A percentile compares a stretch with the other conserved stretches of the same genome.
These are phyloP conservation scores for Stephania japonica DNA, from an alignment of 164 flowering plant species.

Conservation along the genomic window DNA sequence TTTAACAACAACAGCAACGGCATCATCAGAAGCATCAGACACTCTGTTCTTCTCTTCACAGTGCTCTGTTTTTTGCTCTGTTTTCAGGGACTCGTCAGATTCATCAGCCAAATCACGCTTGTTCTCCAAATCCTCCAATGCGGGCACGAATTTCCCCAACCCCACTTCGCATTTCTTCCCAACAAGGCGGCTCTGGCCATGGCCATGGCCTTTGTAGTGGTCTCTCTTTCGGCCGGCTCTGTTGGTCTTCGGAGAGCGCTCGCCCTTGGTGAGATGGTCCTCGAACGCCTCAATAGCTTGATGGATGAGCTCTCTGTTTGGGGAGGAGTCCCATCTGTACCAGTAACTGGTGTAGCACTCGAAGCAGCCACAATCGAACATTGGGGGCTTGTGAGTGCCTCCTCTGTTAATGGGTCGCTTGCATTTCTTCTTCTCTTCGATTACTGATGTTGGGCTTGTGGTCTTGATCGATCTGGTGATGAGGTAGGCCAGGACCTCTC, in stretches of 20 bases:
- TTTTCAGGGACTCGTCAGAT: not conserved
- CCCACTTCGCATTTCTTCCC: too few relatives aligned
- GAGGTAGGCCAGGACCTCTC: constrained; percentile 66
- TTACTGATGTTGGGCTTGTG: constrained; percentile 9
- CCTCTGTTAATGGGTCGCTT: constrained; percentile 16
- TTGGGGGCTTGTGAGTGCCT: constrained; percentile 23
- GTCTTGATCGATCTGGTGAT: constrained; percentile 52
- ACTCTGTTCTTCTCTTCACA: too few relatives aligned
- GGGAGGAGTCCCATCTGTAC: constrained; percentile 76
- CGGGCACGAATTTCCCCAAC: not conserved
- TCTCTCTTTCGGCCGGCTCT: constrained; percentile 27
- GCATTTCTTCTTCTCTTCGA: constrained; percentile 28
- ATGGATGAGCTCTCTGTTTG: constrained; percentile 67
- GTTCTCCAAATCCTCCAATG: not conserved
- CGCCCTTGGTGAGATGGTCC: constrained; percentile 40
- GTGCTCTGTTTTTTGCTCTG: constrained; percentile 5
- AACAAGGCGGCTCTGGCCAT: too few relatives aligned
- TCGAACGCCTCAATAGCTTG: constrained; percentile 77
- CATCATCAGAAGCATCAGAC: too few relatives aligned
- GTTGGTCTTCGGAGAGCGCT: constrained; percentile 11
- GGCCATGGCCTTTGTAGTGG: not conserved
- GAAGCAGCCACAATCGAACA: constrained; percentile 68
- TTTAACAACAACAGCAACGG: not conserved
- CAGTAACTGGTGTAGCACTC: constrained; percentile 73
- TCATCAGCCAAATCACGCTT: not conserved